Base-by-base conservation (phyloP, 257 asterid genomes). In the Hygrophila difformis region DNA sequence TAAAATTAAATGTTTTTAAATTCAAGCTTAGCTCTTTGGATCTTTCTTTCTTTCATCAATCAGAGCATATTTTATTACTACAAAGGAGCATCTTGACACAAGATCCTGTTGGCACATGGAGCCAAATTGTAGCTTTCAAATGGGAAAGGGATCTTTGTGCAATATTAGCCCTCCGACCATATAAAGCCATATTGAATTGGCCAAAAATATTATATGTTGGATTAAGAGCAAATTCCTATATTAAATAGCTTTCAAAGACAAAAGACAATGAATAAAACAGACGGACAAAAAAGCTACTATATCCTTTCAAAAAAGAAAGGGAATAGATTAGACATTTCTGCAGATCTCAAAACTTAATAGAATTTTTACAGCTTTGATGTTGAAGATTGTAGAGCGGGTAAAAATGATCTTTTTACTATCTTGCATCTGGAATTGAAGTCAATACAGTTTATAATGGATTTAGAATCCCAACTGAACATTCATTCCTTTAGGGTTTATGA, bases 61-160 rank as follows among this genome's bases (percentile, higher is more conserved):
- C 22, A 61, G 26, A 11, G 31, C 16, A 8, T 42, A 51, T 12
- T 34, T 52, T 65, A 48, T 41, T 45, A 15, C 10, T n/a, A n/a
- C n/a, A n/a, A 49, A 21, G 15, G 40, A 60, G 68, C 65, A 66
- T 71, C 71, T 67, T 46, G 49, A 51, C 12, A 24, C 42, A 36
- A 37, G n/a, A 43, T 41, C 39, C 38, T 47, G 54, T 49, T 55
- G 22, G 26, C 26, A 62, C 65, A 63, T 46, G 52, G 59, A 59
- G 61, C 53, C 71, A 71, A 66, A 54, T 4, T 42, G 62, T 62
- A 11, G 42, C 59, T 60, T 59, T 66, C 56, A 29, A 41, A 39
- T 41, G 40, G 19, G 19, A 28, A 44, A 26, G 9, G 1, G 0
- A 19, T 0, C 7, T 10, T 13, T 41, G 10, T 12, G 6, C 28